Evolutionary conservation across 305 asterid genomes (phyloP).

Genomic region (Ajuga reptans): DNA sequence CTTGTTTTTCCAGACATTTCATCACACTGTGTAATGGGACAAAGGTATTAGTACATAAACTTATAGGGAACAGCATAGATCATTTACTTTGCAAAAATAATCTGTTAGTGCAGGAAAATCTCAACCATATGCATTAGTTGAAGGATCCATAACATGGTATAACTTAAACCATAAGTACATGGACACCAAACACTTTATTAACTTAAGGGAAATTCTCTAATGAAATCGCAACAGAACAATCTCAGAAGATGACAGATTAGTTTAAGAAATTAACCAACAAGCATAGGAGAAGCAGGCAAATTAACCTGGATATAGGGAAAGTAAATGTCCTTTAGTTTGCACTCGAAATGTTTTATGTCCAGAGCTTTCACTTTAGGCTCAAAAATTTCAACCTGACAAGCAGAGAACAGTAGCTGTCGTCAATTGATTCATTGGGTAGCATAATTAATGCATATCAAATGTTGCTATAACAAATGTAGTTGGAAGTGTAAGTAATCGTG

Average conservation of each 20-base stretch:
- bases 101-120: not conserved
- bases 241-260: not conserved
- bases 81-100: not conserved
- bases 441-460: not conserved
- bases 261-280: constrained; percentile 4
- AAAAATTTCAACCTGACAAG: constrained; percentile 53
- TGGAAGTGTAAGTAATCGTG: not conserved
- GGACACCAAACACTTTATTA: not conserved
- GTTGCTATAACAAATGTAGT: not conserved
- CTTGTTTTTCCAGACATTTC: constrained; percentile 53
- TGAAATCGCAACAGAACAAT: not conserved
- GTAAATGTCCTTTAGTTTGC: constrained; percentile 63
- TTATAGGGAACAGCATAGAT: not conserved
- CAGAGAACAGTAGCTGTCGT: not conserved
- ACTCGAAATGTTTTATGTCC: constrained; percentile 26
- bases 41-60: constrained; percentile 3
- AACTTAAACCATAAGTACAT: not conserved
- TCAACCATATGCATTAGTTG: not conserved
- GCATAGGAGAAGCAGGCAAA: not conserved
- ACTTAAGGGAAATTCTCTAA: not conserved
- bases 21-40: constrained; percentile 48
- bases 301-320: constrained; percentile 80
- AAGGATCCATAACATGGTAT: not conserved
- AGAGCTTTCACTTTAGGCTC: constrained; percentile 31
- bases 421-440: not conserved